A percentile compares a stretch with the other conserved stretches of the same genome.
phyloP scores from a whole-genome alignment of 345 rosid genomes.

The Fremontodendron californicum region DNA sequence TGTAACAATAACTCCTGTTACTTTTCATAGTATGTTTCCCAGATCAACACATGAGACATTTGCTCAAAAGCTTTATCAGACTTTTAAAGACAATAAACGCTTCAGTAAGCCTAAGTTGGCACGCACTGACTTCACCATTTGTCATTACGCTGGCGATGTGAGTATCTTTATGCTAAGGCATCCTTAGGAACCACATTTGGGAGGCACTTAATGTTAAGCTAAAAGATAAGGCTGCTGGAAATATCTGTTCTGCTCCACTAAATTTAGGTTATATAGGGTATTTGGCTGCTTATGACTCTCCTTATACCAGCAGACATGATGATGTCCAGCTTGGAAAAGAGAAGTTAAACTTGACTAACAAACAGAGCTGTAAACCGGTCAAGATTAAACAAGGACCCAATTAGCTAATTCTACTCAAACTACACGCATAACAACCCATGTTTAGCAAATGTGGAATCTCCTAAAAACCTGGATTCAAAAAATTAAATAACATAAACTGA shows the following conservation, averaged over 20 bases:
- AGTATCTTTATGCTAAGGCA: conserved; percentile 28
- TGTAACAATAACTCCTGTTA: conserved; percentile 15
- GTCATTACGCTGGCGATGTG: conserved; percentile 98
- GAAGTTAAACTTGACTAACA: conserved; percentile 7
- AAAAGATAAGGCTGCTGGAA: neutral
- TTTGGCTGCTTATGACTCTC: neutral
- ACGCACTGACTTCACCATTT: conserved; percentile 85
- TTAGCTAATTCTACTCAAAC: neutral
- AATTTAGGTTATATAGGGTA: neutral
- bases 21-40: conserved; percentile 82
- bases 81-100: conserved; percentile 76
- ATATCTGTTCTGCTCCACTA: neutral
- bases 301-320: neutral
- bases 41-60: conserved; percentile 96
- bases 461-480: neutral
- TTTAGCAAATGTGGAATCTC: neutral
- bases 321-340: neutral
- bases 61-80: conserved; percentile 92
- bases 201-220: neutral
- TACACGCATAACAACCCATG: neutral
- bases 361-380: neutral
- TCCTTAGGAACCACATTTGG: neutral
- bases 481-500: neutral
- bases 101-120: conserved; percentile 91
- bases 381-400: neutral